phyloP scores from a whole-genome alignment of 1,139 yeast species.

The Wickerhamiella pararugosa region DNA sequence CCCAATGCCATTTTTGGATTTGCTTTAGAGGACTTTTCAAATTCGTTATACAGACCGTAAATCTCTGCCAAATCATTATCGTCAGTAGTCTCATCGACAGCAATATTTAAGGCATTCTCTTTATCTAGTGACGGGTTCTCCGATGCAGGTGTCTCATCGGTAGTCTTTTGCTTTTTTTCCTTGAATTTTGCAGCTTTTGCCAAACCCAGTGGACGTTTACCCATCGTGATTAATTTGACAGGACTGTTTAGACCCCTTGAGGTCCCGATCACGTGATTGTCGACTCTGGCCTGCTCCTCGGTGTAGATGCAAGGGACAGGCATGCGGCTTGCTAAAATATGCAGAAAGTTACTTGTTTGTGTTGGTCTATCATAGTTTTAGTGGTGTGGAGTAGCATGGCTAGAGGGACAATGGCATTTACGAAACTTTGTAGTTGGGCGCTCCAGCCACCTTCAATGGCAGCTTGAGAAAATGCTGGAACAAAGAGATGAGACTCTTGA shows the following conservation, averaged over 20 bases:
- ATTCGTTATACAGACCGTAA: constrained; percentile 43
- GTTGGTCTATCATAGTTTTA: too few relatives aligned
- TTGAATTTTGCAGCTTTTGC: constrained; percentile 48
- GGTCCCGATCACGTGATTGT: background rate
- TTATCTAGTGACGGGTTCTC: constrained; percentile 12
- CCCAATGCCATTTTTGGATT: constrained; percentile 46
- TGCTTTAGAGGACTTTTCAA: constrained; percentile 33
- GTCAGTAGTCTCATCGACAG: constrained; percentile 52
- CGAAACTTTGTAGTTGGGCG: too few relatives aligned
- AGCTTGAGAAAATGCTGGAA: too few relatives aligned
- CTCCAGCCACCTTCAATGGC: too few relatives aligned
- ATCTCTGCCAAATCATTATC: constrained; percentile 68
- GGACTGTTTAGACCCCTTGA: background rate
- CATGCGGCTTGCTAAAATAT: too few relatives aligned
- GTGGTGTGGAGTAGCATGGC: too few relatives aligned
- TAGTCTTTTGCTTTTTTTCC: constrained; percentile 20
- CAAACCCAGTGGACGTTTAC: constrained; percentile 67
- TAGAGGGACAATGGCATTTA: too few relatives aligned
- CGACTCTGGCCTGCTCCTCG: too few relatives aligned
- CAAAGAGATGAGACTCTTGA: too few relatives aligned
- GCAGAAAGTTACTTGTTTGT: too few relatives aligned
- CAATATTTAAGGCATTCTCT: constrained; percentile 38
- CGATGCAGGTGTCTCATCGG: constrained; percentile 14
- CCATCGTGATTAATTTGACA: constrained; percentile 14
- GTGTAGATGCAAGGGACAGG: too few relatives aligned